phyloP scores from a whole-genome alignment of 2,329 filamentous ascomycete species.

The Aspergillus melleus region DNA sequence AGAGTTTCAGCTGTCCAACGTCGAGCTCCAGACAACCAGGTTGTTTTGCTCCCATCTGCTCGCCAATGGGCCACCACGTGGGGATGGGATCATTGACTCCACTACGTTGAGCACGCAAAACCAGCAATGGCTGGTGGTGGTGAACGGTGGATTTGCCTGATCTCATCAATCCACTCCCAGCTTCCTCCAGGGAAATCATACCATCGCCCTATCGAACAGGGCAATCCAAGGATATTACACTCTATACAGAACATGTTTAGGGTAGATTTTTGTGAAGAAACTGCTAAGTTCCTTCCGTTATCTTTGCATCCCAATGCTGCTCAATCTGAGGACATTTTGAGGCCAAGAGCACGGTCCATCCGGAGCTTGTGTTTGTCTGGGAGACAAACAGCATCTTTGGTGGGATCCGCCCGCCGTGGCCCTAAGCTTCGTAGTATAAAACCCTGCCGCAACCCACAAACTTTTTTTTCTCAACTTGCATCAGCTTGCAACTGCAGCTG shows the following conservation, averaged over 20 bases:
- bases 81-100: not conserved
- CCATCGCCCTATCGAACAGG: not conserved
- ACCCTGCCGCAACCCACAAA: slow-evolving; percentile 19
- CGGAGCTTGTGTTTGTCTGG: slow-evolving; percentile 11
- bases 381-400: slow-evolving; percentile 21
- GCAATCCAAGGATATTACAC: not conserved
- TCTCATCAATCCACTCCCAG: not conserved
- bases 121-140: not conserved
- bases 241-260: too few species aligned
- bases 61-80: not conserved
- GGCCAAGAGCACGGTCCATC: not conserved
- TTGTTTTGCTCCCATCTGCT: not conserved
- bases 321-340: not conserved
- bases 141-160: not conserved
- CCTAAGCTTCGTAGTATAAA: slow-evolving; percentile 18
- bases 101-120: not conserved
- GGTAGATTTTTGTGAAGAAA: too few species aligned
- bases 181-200: not conserved
- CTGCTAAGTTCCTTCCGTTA: not conserved
- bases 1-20: not conserved
- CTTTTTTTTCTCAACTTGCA: slow-evolving; percentile 19
- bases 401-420: slow-evolving; percentile 15
- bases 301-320: not conserved
- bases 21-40: not conserved
- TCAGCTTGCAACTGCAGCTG: slow-evolving; percentile 18